Conservation (phyloP, 2,329 filamentous ascomycete genomes). For the Alternaria panax region DNA sequence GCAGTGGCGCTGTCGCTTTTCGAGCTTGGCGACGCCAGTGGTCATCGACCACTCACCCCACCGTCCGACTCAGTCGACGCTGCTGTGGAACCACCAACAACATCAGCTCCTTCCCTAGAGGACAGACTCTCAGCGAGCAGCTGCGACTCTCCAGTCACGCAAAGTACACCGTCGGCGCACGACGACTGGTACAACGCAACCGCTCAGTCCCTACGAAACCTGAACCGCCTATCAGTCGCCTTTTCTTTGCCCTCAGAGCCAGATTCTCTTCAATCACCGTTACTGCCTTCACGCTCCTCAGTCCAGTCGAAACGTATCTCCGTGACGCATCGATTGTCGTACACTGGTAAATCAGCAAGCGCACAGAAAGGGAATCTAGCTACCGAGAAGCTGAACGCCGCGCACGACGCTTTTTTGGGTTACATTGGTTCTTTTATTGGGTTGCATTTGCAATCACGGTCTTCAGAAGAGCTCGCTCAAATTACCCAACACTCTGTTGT, state of each 20-base stretch:
- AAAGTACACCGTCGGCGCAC: constrained; percentile 39
- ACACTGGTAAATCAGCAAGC: constrained; percentile 70
- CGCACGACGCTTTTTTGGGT: constrained; percentile 88
- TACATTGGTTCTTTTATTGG: constrained; percentile 94
- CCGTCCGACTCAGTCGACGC: constrained; percentile 47
- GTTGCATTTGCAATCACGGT: constrained; percentile 90
- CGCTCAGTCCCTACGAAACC: constrained; percentile 41
- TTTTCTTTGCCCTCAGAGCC: constrained; percentile 50
- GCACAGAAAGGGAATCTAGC: constrained; percentile 75
- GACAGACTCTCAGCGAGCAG: constrained; percentile 57
- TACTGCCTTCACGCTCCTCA: constrained; percentile 35
- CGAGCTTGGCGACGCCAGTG: constrained; percentile 41
- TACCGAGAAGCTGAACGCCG: constrained; percentile 79
- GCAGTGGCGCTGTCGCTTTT: constrained; percentile 59
- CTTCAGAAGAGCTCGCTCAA: constrained; percentile 79
- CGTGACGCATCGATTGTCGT: constrained; percentile 76
- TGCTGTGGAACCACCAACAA: constrained; percentile 38
- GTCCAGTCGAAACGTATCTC: constrained; percentile 57
- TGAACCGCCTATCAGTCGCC: constrained; percentile 44
- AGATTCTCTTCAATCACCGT: constrained; percentile 43
- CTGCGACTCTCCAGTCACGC: constrained; percentile 37
- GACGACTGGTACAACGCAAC: constrained; percentile 39
- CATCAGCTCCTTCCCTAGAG: constrained; percentile 34
- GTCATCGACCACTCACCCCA: constrained; percentile 49
- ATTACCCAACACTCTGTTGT: constrained; percentile 84